phyloP scores from a whole-genome alignment of 495 filamentous ascomycete genomes.

The Talaromyces nanjingensis region DNA sequence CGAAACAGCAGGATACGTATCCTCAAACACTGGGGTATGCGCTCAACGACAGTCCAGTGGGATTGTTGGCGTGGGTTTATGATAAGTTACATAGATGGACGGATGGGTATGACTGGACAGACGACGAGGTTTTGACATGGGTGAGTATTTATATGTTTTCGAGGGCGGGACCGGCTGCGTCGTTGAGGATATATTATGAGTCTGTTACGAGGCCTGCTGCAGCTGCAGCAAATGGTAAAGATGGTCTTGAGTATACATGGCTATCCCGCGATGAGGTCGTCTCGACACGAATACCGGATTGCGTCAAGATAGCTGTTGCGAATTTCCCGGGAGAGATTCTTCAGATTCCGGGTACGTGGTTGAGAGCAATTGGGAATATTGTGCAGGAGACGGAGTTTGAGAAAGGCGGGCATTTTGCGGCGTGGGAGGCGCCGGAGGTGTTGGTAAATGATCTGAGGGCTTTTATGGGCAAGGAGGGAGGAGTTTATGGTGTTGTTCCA shows the following conservation, averaged over 20 bases:
- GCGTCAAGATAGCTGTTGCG: constrained; percentile 35
- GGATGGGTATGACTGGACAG: constrained; percentile 45
- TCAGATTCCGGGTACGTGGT: constrained; percentile 34
- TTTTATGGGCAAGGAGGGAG: constrained; percentile 38
- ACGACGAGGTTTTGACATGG: constrained; percentile 50
- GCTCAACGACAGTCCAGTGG: constrained; percentile 44
- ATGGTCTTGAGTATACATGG: neutral
- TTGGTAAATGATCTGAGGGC: constrained; percentile 31
- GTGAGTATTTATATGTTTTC: constrained; percentile 47
- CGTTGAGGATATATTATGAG: constrained; percentile 46
- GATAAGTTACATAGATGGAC: constrained; percentile 48
- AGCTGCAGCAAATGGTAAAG: constrained; percentile 9
- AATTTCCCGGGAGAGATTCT: constrained; percentile 39
- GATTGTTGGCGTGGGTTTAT: constrained; percentile 48
- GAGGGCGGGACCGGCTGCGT: constrained; percentile 41
- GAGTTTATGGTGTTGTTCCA: constrained; percentile 30
- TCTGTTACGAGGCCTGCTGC: constrained; percentile 15
- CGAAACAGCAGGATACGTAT: constrained; percentile 36
- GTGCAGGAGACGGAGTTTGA: constrained; percentile 36
- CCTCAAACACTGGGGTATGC: constrained; percentile 46
- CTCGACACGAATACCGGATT: constrained; percentile 12
- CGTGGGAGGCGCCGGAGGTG: constrained; percentile 41
- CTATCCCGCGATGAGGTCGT: constrained; percentile 12
- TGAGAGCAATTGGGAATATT: constrained; percentile 30
- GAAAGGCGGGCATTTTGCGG: constrained; percentile 45